Conservation (phyloP, 495 filamentous ascomycete genomes). For the Parmelia sp. region DNA sequence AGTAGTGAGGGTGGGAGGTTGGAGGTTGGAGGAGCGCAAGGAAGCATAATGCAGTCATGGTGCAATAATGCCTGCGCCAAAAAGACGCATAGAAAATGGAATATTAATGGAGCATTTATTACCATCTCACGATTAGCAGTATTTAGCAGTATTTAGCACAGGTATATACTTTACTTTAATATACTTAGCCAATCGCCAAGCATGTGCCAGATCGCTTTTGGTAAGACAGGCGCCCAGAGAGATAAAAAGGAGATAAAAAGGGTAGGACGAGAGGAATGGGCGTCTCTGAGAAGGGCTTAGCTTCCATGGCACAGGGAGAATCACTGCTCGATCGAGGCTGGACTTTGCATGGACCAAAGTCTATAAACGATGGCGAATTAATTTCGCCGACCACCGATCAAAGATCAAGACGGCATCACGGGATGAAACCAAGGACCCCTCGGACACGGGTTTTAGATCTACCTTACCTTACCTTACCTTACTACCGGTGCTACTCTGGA, state of each 20-base stretch:
- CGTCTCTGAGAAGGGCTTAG: neutral
- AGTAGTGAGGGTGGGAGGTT: neutral
- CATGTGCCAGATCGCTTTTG: neutral
- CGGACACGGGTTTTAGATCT: too few species aligned
- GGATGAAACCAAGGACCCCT: too few species aligned
- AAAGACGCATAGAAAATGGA: neutral
- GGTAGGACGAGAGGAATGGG: neutral
- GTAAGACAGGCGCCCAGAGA: neutral
- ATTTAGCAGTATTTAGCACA: too few species aligned
- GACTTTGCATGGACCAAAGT: neutral
- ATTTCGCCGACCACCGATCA: too few species aligned
- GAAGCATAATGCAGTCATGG: neutral
- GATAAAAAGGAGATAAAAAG: neutral
- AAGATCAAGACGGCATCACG: too few species aligned
- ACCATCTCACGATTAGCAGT: too few species aligned
- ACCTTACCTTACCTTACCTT: too few species aligned
- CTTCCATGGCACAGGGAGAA: neutral
- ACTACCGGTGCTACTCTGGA: too few species aligned
- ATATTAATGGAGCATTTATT: too few species aligned
- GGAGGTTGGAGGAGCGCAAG: neutral
- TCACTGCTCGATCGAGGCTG: neutral
- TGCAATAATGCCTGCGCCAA: neutral
- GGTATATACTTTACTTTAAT: too few species aligned
- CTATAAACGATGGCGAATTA: too few species aligned
- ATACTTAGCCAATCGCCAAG: neutral